phyloP scores from a whole-genome alignment of 2,329 filamentous ascomycete genomes.

The Calonectria leucothoes region DNA sequence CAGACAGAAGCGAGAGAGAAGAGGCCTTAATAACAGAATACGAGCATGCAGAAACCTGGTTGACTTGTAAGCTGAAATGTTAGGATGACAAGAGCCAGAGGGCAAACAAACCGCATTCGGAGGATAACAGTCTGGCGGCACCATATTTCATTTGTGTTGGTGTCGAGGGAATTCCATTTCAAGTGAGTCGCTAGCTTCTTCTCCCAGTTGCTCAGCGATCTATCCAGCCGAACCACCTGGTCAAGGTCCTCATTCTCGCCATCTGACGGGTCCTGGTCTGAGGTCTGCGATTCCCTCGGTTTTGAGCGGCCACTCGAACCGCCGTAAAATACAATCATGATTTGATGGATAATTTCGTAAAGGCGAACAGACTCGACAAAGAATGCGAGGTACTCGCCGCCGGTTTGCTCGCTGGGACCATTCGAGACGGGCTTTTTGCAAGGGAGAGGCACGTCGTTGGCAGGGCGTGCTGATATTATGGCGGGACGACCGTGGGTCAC shows the following conservation, averaged over 20 bases:
- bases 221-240: constrained; percentile 47
- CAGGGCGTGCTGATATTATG: constrained; percentile 46
- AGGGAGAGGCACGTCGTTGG: constrained; percentile 44
- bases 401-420: background rate
- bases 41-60: constrained; percentile 48
- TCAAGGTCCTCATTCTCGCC: constrained; percentile 43
- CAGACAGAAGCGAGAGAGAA: constrained; percentile 48
- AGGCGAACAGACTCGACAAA: constrained; percentile 50
- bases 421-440: background rate
- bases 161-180: constrained; percentile 28
- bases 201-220: constrained; percentile 47
- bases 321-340: constrained; percentile 45
- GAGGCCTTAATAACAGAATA: constrained; percentile 47
- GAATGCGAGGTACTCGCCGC: constrained; percentile 39
- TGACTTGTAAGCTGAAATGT: background rate
- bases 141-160: constrained; percentile 38
- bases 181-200: constrained; percentile 41
- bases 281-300: constrained; percentile 10
- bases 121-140: constrained; percentile 48
- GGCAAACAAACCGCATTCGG: constrained; percentile 45
- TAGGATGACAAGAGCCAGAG: background rate
- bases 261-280: constrained; percentile 5
- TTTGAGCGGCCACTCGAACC: constrained; percentile 16
- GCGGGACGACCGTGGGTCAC: constrained; percentile 50
- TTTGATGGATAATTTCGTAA: constrained; percentile 51